A percentile compares a stretch with the other conserved stretches of the same genome.
Evolutionary conservation across 305 asterid genomes (phyloP).

Genomic region (Fraxinus latifolia): DNA sequence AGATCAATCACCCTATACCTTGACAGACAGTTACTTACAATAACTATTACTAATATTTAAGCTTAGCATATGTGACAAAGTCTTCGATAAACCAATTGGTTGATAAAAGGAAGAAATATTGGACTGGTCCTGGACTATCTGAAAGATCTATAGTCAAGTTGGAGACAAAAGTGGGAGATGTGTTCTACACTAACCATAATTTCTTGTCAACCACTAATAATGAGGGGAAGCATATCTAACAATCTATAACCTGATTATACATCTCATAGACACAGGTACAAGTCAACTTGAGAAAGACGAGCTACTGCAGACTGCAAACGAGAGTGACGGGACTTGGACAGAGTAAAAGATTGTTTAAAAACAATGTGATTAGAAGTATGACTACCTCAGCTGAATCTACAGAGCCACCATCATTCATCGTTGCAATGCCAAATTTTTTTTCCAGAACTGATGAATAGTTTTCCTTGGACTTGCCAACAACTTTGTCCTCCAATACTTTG

Average conservation of each 20-base stretch:
- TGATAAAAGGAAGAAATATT: neutral
- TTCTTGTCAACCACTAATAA: neutral
- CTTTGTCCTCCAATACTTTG: slow-evolving; percentile 37
- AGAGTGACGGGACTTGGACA: neutral
- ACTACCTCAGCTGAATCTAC: slow-evolving; percentile 43
- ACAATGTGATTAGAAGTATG: slow-evolving; percentile 1
- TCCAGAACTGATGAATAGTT: slow-evolving; percentile 40
- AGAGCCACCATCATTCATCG: slow-evolving; percentile 37
- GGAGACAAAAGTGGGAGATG: neutral
- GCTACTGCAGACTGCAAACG: neutral
- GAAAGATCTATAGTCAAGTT: neutral
- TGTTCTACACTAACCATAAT: neutral
- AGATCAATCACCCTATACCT: slow-evolving; percentile 7
- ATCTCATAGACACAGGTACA: neutral
- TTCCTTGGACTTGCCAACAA: slow-evolving; percentile 38
- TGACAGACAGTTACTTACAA: slow-evolving; percentile 3
- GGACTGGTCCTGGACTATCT: neutral
- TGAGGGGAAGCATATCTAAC: neutral
- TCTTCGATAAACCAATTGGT: neutral
- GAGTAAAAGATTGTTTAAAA: neutral
- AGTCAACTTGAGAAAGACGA: neutral
- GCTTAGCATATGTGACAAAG: neutral
- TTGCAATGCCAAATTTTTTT: slow-evolving; percentile 49
- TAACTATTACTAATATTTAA: neutral
- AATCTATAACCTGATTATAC: neutral